Evolutionary conservation across 345 rosid genomes (phyloP).

Genomic region (Excoecaria cochinchinensis): DNA sequence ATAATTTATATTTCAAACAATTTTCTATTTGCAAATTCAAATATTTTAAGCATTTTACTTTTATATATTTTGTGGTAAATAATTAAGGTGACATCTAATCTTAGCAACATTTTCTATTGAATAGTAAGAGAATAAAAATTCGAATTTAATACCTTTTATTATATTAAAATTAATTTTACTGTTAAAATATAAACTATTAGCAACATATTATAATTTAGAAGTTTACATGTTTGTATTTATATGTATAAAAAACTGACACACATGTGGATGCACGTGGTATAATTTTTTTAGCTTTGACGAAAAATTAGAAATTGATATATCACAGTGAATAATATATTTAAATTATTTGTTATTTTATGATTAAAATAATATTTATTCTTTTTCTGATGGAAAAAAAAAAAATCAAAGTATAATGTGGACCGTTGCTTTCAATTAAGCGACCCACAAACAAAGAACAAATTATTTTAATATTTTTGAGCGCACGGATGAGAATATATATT

Average conservation of each 20-base stretch:
- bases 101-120: too few relatives aligned
- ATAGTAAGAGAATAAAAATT: too few relatives aligned
- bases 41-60: not conserved
- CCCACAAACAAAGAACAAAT: not conserved
- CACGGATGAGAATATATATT: conserved; percentile 28
- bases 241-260: too few relatives aligned
- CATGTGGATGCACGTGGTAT: not conserved
- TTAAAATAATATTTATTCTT: not conserved
- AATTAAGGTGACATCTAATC: too few relatives aligned
- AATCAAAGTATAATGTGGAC: conserved; percentile 14
- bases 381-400: not conserved
- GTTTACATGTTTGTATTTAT: not conserved
- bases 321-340: not conserved
- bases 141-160: too few relatives aligned
- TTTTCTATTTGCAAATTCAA: too few relatives aligned
- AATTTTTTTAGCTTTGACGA: not conserved
- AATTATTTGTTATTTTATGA: too few relatives aligned
- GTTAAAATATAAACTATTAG: too few relatives aligned
- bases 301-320: not conserved
- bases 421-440: conserved; percentile 30
- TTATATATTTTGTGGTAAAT: not conserved
- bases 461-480: conserved; percentile 5
- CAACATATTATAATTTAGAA: not conserved
- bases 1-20: too few relatives aligned
- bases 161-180: too few relatives aligned